Base-by-base conservation (phyloP, 495 filamentous ascomycete species). In the Penicillium nucicola region DNA sequence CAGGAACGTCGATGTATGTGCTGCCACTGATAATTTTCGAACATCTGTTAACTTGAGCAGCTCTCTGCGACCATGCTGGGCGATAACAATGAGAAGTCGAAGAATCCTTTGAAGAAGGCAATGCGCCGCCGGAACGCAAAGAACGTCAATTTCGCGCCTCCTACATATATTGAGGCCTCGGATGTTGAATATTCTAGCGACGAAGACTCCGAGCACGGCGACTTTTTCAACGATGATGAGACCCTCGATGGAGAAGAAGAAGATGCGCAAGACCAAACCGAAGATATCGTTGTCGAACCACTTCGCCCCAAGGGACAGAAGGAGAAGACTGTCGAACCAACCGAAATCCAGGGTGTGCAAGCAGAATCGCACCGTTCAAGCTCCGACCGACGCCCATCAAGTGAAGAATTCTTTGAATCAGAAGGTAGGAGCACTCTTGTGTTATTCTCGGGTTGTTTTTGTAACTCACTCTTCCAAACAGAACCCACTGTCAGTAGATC, bases 51-150 rank as follows among this genome's bases (percentile, higher is more conserved):
- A 65, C 41, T 20, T 19, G 17, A 30, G n/a, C 58, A 95, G 87
- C 80, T 98, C 25, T 95, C 93, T 20, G 86, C 88, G 8, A 89
- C 89, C 10, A 97, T 97, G 95, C 84, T 98, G 22, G 86, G 89
- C 31, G 93, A 99, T 53, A 89, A 90, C 45, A 77, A 82, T 1
- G 90, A 93, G 51, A 97, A 96, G 62, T 77, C 89, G 14, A 90
- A 91, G 56, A 96, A 91, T 60, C 85, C 90, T 6, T 69, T 97
- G 34, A 93, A 88, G 71, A 92, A 92, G 55, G 90, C 88, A 5
- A 93, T 97, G 74, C 84, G 87, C 49, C 78, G 92, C 47, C 84
- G 88, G 50, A 95, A 93, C 62, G 79, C 84, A 6, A 97, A 97
- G 65, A 92, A 84, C 0, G 93, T 98, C 18, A 83, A 88, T 23